These are phyloP conservation scores for Metschnikowia rubicola DNA, from an alignment of 805 yeast species.

Conservation along the genomic window DNA sequence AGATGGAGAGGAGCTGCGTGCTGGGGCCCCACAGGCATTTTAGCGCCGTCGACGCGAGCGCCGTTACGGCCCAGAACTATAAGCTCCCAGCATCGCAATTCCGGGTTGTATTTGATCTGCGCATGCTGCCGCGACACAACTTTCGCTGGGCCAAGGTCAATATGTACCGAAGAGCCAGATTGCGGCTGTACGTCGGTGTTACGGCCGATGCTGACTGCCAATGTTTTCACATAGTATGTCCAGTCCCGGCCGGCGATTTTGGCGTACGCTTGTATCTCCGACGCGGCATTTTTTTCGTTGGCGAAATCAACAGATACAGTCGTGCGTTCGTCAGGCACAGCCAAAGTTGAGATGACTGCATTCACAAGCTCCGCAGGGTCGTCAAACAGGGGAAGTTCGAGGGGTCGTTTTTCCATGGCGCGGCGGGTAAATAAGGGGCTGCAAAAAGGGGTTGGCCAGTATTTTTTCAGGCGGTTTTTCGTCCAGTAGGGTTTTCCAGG, in stretches of 20 bases:
- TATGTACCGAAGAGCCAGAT: constrained; percentile 49
- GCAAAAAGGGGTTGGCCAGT: no score
- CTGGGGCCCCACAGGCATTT: constrained; percentile 47
- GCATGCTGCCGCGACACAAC: constrained; percentile 96
- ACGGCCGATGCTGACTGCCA: constrained; percentile 81
- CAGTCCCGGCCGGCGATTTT: constrained; percentile 89
- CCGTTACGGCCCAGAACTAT: constrained; percentile 87
- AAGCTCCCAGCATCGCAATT: constrained; percentile 80
- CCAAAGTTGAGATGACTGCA: constrained; percentile 67
- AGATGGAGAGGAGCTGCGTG: constrained; percentile 60
- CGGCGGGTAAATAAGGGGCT: no score
- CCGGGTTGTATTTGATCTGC: constrained; percentile 69
- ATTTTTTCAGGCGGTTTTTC: no score
- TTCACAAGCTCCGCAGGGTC: constrained; percentile 66
- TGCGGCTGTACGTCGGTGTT: constrained; percentile 46
- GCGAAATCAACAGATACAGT: constrained; percentile 70
- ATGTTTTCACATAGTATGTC: constrained; percentile 87
- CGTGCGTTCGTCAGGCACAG: constrained; percentile 69
- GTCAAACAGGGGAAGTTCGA: constrained; percentile 38
- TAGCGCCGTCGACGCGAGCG: constrained; percentile 77
- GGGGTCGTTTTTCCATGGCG: no score
- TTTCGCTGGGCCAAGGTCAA: constrained; percentile 94
- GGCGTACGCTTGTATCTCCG: constrained; percentile 96
- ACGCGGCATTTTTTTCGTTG: constrained; percentile 64
- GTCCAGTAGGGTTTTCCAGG: no score